Evolutionary conservation across 495 filamentous ascomycete genomes (phyloP).

Genomic region (Penicillium dipodomyicola): DNA sequence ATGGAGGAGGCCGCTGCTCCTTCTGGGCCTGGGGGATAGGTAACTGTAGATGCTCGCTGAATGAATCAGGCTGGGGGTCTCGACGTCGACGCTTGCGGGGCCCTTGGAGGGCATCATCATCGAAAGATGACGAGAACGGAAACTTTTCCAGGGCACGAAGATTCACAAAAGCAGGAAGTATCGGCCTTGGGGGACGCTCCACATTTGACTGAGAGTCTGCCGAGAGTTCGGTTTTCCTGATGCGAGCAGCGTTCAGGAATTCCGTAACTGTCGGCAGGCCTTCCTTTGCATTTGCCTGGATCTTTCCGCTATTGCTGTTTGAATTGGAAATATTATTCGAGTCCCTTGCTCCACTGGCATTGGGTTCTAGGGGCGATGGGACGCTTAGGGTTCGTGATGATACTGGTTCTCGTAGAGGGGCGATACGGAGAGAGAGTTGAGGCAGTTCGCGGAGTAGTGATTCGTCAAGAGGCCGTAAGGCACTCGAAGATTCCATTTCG

Average conservation of each 20-base stretch:
- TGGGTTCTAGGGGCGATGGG: constrained; percentile 49
- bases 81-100: constrained; percentile 43
- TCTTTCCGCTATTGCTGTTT: constrained; percentile 29
- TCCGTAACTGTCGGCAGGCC: constrained; percentile 36
- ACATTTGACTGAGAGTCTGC: constrained; percentile 34
- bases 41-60: constrained; percentile 51
- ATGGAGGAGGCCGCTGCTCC: constrained; percentile 48
- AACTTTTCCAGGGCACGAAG: constrained; percentile 47
- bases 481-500: constrained; percentile 36
- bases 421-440: constrained; percentile 47
- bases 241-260: constrained; percentile 34
- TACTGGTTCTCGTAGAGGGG: constrained; percentile 49
- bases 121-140: constrained; percentile 43
- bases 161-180: constrained; percentile 49
- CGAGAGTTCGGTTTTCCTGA: constrained; percentile 35
- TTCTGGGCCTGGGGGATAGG: constrained; percentile 48
- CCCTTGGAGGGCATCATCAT: constrained; percentile 37
- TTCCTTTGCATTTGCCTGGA: constrained; percentile 26
- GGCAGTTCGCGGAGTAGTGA: constrained; percentile 45
- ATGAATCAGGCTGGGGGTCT: constrained; percentile 44
- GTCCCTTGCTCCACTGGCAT: constrained; percentile 38
- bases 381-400: constrained; percentile 43
- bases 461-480: constrained; percentile 40
- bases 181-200: constrained; percentile 42
- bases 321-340: constrained; percentile 36